A percentile compares a stretch with the other conserved stretches of the same genome.
phyloP scores from a whole-genome alignment of 164 flowering plant genomes.

The Paratinospora sagittata region DNA sequence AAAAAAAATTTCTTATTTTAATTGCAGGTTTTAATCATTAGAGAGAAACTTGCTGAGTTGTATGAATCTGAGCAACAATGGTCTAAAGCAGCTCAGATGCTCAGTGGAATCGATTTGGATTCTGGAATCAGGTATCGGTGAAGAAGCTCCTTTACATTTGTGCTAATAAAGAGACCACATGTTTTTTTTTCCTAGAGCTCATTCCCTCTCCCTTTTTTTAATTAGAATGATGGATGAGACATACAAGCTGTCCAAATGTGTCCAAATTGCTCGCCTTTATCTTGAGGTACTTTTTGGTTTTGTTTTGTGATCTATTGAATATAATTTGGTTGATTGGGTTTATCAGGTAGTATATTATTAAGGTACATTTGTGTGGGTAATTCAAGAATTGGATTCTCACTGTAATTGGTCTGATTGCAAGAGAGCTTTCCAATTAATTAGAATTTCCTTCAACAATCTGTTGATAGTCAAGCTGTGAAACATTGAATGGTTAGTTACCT shows the following conservation, averaged over 20 bases:
- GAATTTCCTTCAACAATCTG: neutral
- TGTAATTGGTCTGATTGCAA: neutral
- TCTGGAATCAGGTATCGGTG: slow-evolving; percentile 78
- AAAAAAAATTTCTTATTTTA: neutral
- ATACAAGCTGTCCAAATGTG: slow-evolving; percentile 86
- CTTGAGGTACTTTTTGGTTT: slow-evolving; percentile 60
- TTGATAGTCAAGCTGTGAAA: neutral
- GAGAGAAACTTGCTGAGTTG: slow-evolving; percentile 96
- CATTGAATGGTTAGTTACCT: neutral
- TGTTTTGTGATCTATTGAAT: neutral
- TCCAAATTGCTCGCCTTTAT: slow-evolving; percentile 94
- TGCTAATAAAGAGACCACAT: neutral
- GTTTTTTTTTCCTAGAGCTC: neutral
- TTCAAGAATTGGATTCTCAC: no score
- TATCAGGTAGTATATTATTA: neutral
- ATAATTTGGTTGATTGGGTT: neutral
- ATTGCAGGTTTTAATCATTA: slow-evolving; percentile 67
- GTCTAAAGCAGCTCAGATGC: slow-evolving; percentile 99
- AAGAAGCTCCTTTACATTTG: neutral
- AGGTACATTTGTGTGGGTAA: neutral
- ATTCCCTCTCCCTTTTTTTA: slow-evolving; percentile 6
- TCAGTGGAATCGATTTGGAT: slow-evolving; percentile 95
- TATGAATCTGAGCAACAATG: slow-evolving; percentile 95
- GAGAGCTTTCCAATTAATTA: neutral
- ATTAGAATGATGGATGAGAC: slow-evolving; percentile 82